Percentiles rank a stretch among this genome's conserved stretches.
Conservation (phyloP, 805 yeast species). For the Ogataea allantospora region DNA sequence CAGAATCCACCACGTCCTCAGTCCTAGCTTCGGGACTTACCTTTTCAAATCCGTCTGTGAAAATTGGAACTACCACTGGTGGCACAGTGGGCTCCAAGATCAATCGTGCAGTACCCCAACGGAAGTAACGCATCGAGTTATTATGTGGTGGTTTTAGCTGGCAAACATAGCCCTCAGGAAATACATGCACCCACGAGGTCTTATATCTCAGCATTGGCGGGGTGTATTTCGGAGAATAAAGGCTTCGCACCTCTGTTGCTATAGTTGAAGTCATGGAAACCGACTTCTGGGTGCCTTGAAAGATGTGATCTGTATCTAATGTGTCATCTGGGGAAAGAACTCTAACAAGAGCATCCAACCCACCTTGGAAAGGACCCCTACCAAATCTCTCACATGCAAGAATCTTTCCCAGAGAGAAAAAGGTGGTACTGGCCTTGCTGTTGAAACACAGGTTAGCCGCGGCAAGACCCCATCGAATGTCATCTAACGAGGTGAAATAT, state of each 20-base stretch:
- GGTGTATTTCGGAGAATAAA: constrained; percentile 36
- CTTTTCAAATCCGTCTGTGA: constrained; percentile 80
- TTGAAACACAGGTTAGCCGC: constrained; percentile 89
- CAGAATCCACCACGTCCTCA: constrained; percentile 51
- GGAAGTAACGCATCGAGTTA: constrained; percentile 90
- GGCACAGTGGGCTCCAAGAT: constrained; percentile 78
- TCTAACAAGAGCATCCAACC: constrained; percentile 82
- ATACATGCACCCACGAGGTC: constrained; percentile 89
- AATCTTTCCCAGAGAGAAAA: constrained; percentile 88
- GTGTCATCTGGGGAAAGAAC: constrained; percentile 78
- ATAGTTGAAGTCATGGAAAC: background rate
- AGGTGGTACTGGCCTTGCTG: constrained; percentile 45
- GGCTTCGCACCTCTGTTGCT: constrained; percentile 16
- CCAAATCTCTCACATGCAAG: constrained; percentile 86
- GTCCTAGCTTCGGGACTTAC: constrained; percentile 76
- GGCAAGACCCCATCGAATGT: constrained; percentile 90
- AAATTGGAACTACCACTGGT: constrained; percentile 87
- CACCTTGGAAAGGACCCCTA: constrained; percentile 87
- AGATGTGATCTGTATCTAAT: constrained; percentile 42
- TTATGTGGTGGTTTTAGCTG: constrained; percentile 77
- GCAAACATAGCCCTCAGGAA: constrained; percentile 92
- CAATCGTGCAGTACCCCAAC: constrained; percentile 91
- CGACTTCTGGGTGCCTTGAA: constrained; percentile 10
- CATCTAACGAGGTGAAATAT: constrained; percentile 57
- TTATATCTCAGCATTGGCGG: constrained; percentile 60